Conservation (phyloP, 2,329 filamentous ascomycete species). For the Clarireedia monteithiana region DNA sequence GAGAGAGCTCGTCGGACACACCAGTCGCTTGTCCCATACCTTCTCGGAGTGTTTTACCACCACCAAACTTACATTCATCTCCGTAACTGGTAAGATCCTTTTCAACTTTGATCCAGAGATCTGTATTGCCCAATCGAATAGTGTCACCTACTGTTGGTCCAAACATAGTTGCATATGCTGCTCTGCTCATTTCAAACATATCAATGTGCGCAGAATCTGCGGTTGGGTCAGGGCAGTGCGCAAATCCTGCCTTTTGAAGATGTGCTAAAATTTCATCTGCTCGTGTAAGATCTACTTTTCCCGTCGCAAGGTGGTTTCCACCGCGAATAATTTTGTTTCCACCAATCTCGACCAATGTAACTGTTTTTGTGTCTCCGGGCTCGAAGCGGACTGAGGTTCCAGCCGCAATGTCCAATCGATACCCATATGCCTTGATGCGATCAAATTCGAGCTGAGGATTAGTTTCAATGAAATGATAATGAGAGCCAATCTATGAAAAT, state of each 20-base stretch:
- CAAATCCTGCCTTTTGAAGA: constrained; percentile 67
- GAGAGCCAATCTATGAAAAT: constrained; percentile 60
- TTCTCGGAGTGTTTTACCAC: constrained; percentile 87
- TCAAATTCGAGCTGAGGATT: constrained; percentile 89
- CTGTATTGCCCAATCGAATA: constrained; percentile 74
- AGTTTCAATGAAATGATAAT: constrained; percentile 95
- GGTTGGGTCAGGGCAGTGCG: constrained; percentile 62
- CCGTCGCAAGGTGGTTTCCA: constrained; percentile 73
- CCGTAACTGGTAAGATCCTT: constrained; percentile 78
- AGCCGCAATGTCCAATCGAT: constrained; percentile 79
- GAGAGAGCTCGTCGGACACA: constrained; percentile 58
- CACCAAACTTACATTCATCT: constrained; percentile 92
- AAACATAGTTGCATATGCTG: constrained; percentile 81
- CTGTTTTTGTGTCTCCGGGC: constrained; percentile 85
- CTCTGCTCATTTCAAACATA: constrained; percentile 63
- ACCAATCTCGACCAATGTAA: constrained; percentile 81
- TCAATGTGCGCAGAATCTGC: constrained; percentile 45
- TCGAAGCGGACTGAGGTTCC: constrained; percentile 92
- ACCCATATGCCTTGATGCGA: constrained; percentile 73
- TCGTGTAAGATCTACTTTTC: constrained; percentile 57
- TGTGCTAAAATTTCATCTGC: constrained; percentile 58
- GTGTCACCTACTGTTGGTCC: constrained; percentile 83
- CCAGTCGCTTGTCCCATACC: constrained; percentile 93
- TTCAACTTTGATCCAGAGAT: constrained; percentile 87
- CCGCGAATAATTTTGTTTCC: constrained; percentile 74